Conservation (phyloP, 2,329 filamentous ascomycete species). For the Aspergillus glaucus region DNA sequence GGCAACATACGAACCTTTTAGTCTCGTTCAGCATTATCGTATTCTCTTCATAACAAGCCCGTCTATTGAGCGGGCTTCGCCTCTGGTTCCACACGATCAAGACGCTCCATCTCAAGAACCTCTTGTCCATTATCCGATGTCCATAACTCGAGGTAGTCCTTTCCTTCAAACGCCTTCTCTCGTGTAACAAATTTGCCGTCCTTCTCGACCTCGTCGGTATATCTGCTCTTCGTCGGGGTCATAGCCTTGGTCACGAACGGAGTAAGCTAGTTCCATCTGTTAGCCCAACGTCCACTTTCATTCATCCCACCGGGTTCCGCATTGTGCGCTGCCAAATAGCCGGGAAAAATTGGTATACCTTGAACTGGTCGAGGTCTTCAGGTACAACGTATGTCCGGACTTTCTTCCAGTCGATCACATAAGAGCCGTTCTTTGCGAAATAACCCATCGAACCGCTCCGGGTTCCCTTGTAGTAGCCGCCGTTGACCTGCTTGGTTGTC, state of each 20-base stretch:
- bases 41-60: not conserved
- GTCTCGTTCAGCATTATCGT: not conserved
- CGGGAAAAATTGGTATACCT: constrained; percentile 45
- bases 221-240: constrained; percentile 28
- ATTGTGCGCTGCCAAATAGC: not conserved
- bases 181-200: constrained; percentile 19
- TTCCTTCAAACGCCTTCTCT: constrained; percentile 26
- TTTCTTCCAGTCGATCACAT: constrained; percentile 75
- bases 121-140: constrained; percentile 30
- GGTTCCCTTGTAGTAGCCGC: constrained; percentile 96
- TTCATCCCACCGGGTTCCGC: not conserved
- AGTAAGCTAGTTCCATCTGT: constrained; percentile 30
- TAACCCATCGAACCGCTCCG: constrained; percentile 81
- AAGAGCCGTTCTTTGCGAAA: constrained; percentile 57
- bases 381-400: constrained; percentile 88
- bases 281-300: not conserved
- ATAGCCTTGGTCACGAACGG: constrained; percentile 42
- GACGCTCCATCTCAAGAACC: constrained; percentile 20
- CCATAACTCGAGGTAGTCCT: constrained; percentile 36
- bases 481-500: constrained; percentile 87
- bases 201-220: constrained; percentile 26
- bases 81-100: constrained; percentile 9
- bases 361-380: constrained; percentile 60
- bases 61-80: constrained; percentile 10
- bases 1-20: not conserved